Evolutionary conservation across 768 basidiomycete species (phyloP), one percentile per base, ranked within the genome.

Genomic region (Serendipita sp.): DNA sequence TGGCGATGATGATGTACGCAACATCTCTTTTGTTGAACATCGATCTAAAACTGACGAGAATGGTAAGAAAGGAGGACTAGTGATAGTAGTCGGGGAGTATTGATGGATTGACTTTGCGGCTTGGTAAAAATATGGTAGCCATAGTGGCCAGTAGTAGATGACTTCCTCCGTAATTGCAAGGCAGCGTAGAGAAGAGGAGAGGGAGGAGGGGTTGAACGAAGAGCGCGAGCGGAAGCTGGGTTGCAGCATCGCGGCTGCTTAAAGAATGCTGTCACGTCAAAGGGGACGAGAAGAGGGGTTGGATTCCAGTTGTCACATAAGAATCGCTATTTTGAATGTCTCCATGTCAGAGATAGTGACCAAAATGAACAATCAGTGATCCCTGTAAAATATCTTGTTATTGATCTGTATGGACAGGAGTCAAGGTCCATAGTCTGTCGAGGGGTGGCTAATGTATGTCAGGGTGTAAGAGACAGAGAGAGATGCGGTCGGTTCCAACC

Each of bases 1-100:
- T 78, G 4, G 24, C 24, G 24, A 86, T 70, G 16, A 83, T 80
- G 68, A 89, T 84, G 72, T 88, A 89, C 7, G 84, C 75, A 13
- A 88, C 72, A 76, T 89, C 86, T 45, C 88, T 86, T 18, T 80
- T 78, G 73, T 88, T 80, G 74, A 83, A 89, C 45, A 32, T 38
- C 41, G 34, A 48, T 66, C 64, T 56, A 63, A 48, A 37, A 65
- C 24, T 18, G 56, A 32, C 32, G 10, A 28, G n/a, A 28, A 60
- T 8, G 30, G 30, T 7, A n/a, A 51, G 7, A 32, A 56, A 8
- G 18, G 48, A 35, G 28, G 56, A 18, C 15, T 30, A 11, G 18
- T 24, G 24, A 24, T 24, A 24, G 24, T 24, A 60, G 48, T 51
- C 28, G 32, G 48, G 35, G 66, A 3, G n/a, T n/a, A 45, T 62